Evolutionary conservation across 352 stramenopile species (phyloP).

Genomic region (Phytopythium chamaehyphon): DNA sequence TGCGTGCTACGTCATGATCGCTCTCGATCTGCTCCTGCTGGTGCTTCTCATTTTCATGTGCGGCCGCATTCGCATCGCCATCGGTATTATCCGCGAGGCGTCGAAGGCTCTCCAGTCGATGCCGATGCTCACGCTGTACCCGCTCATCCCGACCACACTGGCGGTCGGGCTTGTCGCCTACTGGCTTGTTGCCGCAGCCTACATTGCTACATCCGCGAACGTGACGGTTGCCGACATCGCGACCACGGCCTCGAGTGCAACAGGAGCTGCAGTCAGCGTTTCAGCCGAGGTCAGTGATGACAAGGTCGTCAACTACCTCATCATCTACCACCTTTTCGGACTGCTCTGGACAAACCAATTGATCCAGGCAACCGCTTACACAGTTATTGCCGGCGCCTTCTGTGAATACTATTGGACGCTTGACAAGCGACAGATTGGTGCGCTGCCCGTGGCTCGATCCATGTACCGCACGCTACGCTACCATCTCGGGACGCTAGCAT

Average conservation of each 20-base stretch:
- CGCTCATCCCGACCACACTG: conserved; percentile 66
- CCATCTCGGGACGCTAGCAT: conserved; percentile 84
- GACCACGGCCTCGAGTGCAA: conserved; percentile 15
- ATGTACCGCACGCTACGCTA: conserved; percentile 67
- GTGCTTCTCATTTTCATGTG: conserved; percentile 79
- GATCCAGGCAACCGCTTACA: conserved; percentile 71
- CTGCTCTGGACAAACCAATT: conserved; percentile 87
- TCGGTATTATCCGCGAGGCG: conserved; percentile 84
- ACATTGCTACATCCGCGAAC: conserved; percentile 65
- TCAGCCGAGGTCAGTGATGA: conserved; percentile 45
- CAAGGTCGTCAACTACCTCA: conserved; percentile 66
- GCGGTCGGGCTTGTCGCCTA: conserved; percentile 61
- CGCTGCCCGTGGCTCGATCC: conserved; percentile 46
- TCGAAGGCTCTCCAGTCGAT: conserved; percentile 76
- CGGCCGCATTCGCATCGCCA: conserved; percentile 78
- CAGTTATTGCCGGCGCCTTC: conserved; percentile 73
- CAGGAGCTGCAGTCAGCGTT: conserved; percentile 18
- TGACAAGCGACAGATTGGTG: conserved; percentile 56
- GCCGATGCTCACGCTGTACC: conserved; percentile 74
- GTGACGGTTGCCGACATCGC: conserved; percentile 47
- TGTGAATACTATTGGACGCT: conserved; percentile 88
- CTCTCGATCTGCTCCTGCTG: conserved; percentile 51
- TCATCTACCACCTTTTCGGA: conserved; percentile 84
- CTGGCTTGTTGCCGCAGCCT: conserved; percentile 76
- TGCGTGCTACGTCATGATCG: conserved; percentile 73